Conservation (phyloP, 1,139 yeast genomes). For the Blastobotrys raffinosifermentans region DNA sequence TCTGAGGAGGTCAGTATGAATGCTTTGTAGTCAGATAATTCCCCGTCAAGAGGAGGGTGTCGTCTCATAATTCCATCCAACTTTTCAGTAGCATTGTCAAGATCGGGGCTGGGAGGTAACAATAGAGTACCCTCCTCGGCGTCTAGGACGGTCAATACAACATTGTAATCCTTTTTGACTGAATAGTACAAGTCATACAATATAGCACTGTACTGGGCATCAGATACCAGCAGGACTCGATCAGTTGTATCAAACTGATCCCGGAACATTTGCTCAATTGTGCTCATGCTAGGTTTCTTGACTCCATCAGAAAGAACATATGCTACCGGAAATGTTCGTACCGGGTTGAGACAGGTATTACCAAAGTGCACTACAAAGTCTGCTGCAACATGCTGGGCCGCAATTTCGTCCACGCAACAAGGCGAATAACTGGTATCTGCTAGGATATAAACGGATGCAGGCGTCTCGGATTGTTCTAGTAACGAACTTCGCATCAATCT, state of each 20-base stretch:
- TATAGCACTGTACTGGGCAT: constrained; percentile 26
- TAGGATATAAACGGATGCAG: constrained; percentile 35
- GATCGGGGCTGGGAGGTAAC: constrained; percentile 5
- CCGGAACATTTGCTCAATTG: constrained; percentile 20
- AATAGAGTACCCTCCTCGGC: constrained; percentile 6
- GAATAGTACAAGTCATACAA: constrained; percentile 17
- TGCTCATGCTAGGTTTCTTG: constrained; percentile 14
- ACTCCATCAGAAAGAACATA: constrained; percentile 62
- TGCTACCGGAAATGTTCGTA: constrained; percentile 57
- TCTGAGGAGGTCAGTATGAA: constrained; percentile 54
- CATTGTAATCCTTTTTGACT: constrained; percentile 12
- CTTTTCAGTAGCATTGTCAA: not conserved
- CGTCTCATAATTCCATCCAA: not conserved
- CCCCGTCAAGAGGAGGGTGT: constrained; percentile 2
- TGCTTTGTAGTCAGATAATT: constrained; percentile 40
- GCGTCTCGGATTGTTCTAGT: constrained; percentile 9
- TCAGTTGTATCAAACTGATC: constrained; percentile 12
- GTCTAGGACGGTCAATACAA: constrained; percentile 11
- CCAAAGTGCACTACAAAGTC: constrained; percentile 91
- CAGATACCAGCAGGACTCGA: constrained; percentile 27
- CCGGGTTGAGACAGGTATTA: constrained; percentile 83
- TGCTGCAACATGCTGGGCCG: constrained; percentile 86
- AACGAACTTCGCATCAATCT: constrained; percentile 42
- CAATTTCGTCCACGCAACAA: constrained; percentile 95
- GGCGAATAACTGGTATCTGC: constrained; percentile 96